These are phyloP conservation scores for Hortaea werneckii DNA, from an alignment of 2,329 filamentous ascomycete genomes.

Conservation along the genomic window DNA sequence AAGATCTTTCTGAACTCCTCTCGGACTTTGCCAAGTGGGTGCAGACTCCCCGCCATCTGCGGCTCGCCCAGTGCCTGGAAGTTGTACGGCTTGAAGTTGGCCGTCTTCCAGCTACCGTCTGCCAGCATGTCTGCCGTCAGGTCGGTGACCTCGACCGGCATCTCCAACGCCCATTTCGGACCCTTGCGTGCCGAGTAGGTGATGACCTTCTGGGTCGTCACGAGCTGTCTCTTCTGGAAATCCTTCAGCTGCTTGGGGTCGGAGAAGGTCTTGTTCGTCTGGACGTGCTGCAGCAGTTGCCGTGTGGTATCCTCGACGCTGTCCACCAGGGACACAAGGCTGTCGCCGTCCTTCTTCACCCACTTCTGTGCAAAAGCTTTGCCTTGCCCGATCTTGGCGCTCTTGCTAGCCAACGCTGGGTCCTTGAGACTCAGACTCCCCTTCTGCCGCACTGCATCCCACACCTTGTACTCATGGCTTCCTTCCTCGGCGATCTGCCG, in stretches of 20 bases:
- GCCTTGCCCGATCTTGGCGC: slow-evolving; percentile 77
- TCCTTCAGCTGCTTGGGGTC: slow-evolving; percentile 71
- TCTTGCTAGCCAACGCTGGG: slow-evolving; percentile 58
- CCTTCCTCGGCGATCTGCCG: slow-evolving; percentile 55
- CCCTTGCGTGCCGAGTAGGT: slow-evolving; percentile 78
- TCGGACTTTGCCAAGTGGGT: slow-evolving; percentile 78
- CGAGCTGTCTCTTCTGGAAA: slow-evolving; percentile 83
- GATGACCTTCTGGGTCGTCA: slow-evolving; percentile 74
- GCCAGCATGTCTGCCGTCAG: slow-evolving; percentile 87
- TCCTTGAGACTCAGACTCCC: slow-evolving; percentile 39
- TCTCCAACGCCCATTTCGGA: slow-evolving; percentile 75
- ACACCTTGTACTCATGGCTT: slow-evolving; percentile 43
- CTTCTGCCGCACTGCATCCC: slow-evolving; percentile 36
- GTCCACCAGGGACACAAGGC: slow-evolving; percentile 49
- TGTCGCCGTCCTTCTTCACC: slow-evolving; percentile 53
- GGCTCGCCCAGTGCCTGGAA: slow-evolving; percentile 60
- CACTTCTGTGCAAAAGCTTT: slow-evolving; percentile 77
- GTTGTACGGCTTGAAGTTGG: slow-evolving; percentile 76
- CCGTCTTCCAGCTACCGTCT: slow-evolving; percentile 82
- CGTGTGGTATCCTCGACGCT: slow-evolving; percentile 71
- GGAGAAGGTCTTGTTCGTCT: slow-evolving; percentile 55
- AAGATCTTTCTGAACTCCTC: slow-evolving; percentile 96
- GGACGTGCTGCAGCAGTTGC: slow-evolving; percentile 63
- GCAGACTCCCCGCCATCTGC: slow-evolving; percentile 40
- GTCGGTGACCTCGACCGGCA: slow-evolving; percentile 89